Percentiles rank a stretch among this genome's conserved stretches.
Conservation (phyloP, 2,329 filamentous ascomycete genomes). For the Thermothelomyces thermophilus region DNA sequence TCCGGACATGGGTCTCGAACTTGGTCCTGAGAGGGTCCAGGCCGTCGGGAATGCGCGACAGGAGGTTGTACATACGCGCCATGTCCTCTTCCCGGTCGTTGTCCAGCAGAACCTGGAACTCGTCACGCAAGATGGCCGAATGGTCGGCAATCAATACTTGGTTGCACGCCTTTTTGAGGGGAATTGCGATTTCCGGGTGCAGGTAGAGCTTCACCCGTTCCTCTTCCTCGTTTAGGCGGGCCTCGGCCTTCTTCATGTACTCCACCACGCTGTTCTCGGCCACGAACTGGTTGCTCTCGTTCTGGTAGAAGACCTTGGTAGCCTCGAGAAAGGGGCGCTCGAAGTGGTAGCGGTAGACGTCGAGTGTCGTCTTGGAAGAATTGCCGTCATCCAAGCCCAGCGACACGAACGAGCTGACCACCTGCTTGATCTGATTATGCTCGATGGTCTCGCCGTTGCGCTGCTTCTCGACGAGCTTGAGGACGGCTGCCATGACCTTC, state of each 20-base stretch:
- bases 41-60: conserved; percentile 84
- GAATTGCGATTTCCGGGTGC: conserved; percentile 78
- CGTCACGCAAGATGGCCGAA: conserved; percentile 76
- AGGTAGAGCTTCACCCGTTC: conserved; percentile 88
- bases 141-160: conserved; percentile 85
- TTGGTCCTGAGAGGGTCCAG: conserved; percentile 78
- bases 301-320: conserved; percentile 79
- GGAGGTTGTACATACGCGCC: conserved; percentile 88
- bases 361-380: conserved; percentile 85
- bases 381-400: conserved; percentile 91
- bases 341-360: conserved; percentile 89
- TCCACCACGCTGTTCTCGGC: conserved; percentile 96
- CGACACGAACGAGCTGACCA: conserved; percentile 94
- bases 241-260: conserved; percentile 99
- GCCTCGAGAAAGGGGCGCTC: conserved; percentile 85
- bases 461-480: conserved; percentile 95
- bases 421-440: conserved; percentile 91
- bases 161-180: conserved; percentile 82
- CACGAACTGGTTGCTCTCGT: conserved; percentile 89
- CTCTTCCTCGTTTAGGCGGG: conserved; percentile 84
- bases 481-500: conserved; percentile 90
- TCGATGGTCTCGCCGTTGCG: conserved; percentile 97
- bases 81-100: conserved; percentile 94
- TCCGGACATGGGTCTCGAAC: conserved; percentile 89
- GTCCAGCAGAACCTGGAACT: conserved; percentile 90